Percentiles rank a stretch among this genome's conserved stretches.
Conservation (phyloP, 371 early-diverging fungal species). For the Fennellomyces sp. region DNA sequence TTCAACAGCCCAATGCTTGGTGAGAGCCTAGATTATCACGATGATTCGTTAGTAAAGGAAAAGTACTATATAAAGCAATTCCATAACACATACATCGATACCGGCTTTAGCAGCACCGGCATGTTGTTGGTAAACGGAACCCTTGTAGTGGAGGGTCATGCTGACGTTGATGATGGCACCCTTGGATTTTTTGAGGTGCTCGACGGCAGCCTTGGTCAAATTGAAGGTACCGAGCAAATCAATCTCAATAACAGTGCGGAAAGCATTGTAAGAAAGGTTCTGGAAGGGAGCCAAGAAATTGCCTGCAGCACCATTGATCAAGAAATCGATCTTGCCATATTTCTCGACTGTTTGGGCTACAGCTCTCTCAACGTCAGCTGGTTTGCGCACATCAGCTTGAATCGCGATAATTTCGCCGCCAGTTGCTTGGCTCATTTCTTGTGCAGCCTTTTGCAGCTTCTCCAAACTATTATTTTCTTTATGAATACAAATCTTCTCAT, state of each 20-base stretch:
- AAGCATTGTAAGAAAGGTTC: constrained; percentile 74
- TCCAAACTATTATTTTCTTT: constrained; percentile 25
- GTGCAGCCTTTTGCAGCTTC: constrained; percentile 72
- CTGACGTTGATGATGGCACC: constrained; percentile 72
- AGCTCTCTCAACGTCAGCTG: constrained; percentile 63
- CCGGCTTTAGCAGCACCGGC: constrained; percentile 56
- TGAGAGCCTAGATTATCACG: constrained; percentile 33
- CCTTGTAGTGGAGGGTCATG: constrained; percentile 69
- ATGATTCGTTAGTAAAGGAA: not conserved
- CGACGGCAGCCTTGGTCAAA: constrained; percentile 74
- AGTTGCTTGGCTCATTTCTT: constrained; percentile 63
- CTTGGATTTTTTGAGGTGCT: constrained; percentile 69
- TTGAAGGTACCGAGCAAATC: constrained; percentile 69
- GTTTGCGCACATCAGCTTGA: constrained; percentile 70
- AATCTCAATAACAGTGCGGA: constrained; percentile 67
- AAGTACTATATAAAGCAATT: too few species aligned
- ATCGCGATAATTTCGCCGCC: constrained; percentile 55
- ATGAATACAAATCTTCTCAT: not conserved
- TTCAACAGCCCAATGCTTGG: constrained; percentile 59
- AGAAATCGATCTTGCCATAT: constrained; percentile 73
- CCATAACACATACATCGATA: constrained; percentile 31
- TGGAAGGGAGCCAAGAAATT: constrained; percentile 78
- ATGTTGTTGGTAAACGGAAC: constrained; percentile 57
- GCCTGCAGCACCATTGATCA: constrained; percentile 73
- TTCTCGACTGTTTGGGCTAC: constrained; percentile 62